Evolutionary conservation across 2,329 filamentous ascomycete species (phyloP), one percentile per base, ranked within the genome.

Genomic region (Colletotrichum sp.): DNA sequence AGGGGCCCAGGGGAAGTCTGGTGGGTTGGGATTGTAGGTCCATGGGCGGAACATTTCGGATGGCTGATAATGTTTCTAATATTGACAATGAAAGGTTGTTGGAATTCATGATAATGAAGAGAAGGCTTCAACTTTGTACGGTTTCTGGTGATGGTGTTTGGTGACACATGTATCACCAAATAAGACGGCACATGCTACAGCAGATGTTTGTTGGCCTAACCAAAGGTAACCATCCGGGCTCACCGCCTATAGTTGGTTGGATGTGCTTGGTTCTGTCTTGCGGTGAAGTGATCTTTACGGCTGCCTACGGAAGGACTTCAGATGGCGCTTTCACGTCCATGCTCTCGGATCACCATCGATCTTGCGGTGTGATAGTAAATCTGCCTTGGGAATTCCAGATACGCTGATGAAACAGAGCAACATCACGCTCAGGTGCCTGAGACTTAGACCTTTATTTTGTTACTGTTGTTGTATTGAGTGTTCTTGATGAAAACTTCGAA

Each of bases 31-130:
- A 6, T 64, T 18, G 18, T 68, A 63, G 3, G 30, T 24, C 73
- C 73, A 76, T 7, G 69, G 52, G 15, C 71, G 75, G 18, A 75
- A 76, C 75, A 76, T 76, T 0, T 5, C 24, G 32, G 4, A 49
- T 3, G 0, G n/a, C 1, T 1, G 7, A 16, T 30, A 15, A 5
- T 34, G 6, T 8, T 24, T 8, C 2, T 34, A 2, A 2, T 28
- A 9, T 5, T 24, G 18, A 7, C 1, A 62, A 62, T 21, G 12
- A 16, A 6, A 6, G 5, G 28, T 6, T 15, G 13, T 9, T 0
- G 12, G 5, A 16, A 8, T 0, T 28, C 1, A 1, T 59, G 24
- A 26, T 59, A 0, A 1, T 9, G 55, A 16, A 59, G 55, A 59
- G 13, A 28, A 24, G 13, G 30, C 26, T 32, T 24, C 13, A 32